Evolutionary conservation across 768 basidiomycete genomes (phyloP).

Genomic region (button mushroom (Agaricus bisporus)): DNA sequence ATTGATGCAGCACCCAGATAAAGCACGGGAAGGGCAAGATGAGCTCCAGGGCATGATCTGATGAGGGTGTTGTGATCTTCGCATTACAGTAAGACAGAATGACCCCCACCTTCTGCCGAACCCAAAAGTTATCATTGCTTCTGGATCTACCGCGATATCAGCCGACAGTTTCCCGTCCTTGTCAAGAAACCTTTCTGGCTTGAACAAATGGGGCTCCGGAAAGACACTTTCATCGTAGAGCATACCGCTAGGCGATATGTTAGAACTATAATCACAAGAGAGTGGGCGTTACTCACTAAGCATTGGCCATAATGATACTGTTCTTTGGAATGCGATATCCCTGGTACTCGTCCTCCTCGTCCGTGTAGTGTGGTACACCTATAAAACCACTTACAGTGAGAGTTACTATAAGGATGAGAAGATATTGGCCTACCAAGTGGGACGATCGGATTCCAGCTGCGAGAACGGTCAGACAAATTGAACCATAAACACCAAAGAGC

Average conservation of each 20-base stretch:
- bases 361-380: constrained; percentile 26
- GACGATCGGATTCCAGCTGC: constrained; percentile 6
- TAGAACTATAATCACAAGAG: constrained; percentile 20
- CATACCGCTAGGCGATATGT: constrained; percentile 21
- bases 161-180: constrained; percentile 2
- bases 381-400: neutral
- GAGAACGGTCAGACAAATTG: neutral
- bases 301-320: constrained; percentile 11
- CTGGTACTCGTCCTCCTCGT: constrained; percentile 33
- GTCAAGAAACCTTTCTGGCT: constrained; percentile 21
- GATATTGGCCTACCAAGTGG: neutral
- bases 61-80: neutral
- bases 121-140: constrained; percentile 11
- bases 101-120: constrained; percentile 14
- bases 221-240: constrained; percentile 26
- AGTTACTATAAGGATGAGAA: neutral
- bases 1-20: constrained; percentile 7
- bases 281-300: constrained; percentile 12
- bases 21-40: neutral
- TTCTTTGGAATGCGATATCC: constrained; percentile 28
- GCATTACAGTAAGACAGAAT: neutral
- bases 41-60: constrained; percentile 12
- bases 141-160: constrained; percentile 4
- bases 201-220: constrained; percentile 26
- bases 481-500: neutral